phyloP scores from a whole-genome alignment of 139 green algal species.

The Nannochloris sp. region DNA sequence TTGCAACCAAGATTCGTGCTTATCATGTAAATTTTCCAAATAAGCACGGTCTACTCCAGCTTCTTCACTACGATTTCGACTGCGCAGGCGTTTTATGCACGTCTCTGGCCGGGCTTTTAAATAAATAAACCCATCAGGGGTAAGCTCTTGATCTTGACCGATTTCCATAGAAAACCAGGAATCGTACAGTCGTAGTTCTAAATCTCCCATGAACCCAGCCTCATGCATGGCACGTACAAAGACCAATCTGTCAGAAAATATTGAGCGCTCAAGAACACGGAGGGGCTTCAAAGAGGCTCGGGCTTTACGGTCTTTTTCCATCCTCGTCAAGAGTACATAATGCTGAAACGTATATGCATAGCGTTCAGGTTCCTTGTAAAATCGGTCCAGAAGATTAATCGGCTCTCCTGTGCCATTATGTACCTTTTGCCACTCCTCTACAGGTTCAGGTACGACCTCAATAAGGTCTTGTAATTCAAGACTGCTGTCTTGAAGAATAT shows the following conservation, averaged over 20 bases:
- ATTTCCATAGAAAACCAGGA: slow-evolving; percentile 62
- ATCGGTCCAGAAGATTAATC: slow-evolving; percentile 85
- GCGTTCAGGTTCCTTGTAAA: slow-evolving; percentile 80
- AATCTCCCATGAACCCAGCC: slow-evolving; percentile 67
- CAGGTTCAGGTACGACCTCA: slow-evolving; percentile 86
- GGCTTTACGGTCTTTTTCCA: slow-evolving; percentile 61
- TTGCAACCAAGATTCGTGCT: slow-evolving; percentile 91
- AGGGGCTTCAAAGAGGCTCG: slow-evolving; percentile 34
- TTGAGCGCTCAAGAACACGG: slow-evolving; percentile 83
- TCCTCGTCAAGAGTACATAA: slow-evolving; percentile 91
- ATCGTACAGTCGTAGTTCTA: slow-evolving; percentile 86
- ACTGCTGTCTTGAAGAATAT: slow-evolving; percentile 27
- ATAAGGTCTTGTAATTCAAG: slow-evolving; percentile 43
- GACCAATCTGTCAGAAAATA: slow-evolving; percentile 97
- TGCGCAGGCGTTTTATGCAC: slow-evolving; percentile 64
- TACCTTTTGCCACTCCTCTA: slow-evolving; percentile 87
- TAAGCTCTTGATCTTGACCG: slow-evolving; percentile 28
- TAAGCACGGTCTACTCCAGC: slow-evolving; percentile 58
- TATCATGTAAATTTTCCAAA: slow-evolving; percentile 75
- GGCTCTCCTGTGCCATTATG: slow-evolving; percentile 6
- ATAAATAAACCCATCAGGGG: slow-evolving; percentile 96
- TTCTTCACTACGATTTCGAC: slow-evolving; percentile 49
- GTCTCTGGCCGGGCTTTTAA: slow-evolving; percentile 62
- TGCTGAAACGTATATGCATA: slow-evolving; percentile 98
- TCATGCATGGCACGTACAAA: slow-evolving; percentile 91